Percentiles rank a stretch among this genome's conserved stretches.
phyloP scores from a whole-genome alignment of 2,329 filamentous ascomycete species.

The Botrytis deweyae region DNA sequence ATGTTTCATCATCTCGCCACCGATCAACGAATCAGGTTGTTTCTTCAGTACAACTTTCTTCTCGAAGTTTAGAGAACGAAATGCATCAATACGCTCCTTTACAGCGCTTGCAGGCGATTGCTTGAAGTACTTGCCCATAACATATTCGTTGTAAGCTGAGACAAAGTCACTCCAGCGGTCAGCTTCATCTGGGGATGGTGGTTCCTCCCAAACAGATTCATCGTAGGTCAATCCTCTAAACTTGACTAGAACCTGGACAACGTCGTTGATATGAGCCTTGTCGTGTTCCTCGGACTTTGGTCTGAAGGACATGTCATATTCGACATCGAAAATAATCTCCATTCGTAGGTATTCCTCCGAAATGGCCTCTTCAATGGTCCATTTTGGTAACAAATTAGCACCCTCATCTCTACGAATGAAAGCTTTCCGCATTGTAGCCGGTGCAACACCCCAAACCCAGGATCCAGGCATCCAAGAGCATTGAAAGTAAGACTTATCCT shows the following conservation, averaged over 20 bases:
- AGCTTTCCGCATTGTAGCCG: slow-evolving; percentile 63
- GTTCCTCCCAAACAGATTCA: slow-evolving; percentile 84
- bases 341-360: slow-evolving; percentile 82
- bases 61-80: slow-evolving; percentile 64
- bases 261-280: slow-evolving; percentile 66
- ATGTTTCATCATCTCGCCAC: slow-evolving; percentile 87
- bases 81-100: slow-evolving; percentile 65
- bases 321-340: slow-evolving; percentile 85
- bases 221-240: slow-evolving; percentile 92
- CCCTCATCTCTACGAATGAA: slow-evolving; percentile 71
- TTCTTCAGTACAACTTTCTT: slow-evolving; percentile 62
- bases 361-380: slow-evolving; percentile 74
- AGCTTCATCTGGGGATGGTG: slow-evolving; percentile 61
- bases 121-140: slow-evolving; percentile 72
- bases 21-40: slow-evolving; percentile 72
- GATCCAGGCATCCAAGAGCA: slow-evolving; percentile 84
- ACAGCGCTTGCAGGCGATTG: slow-evolving; percentile 58
- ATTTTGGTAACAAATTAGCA: slow-evolving; percentile 61
- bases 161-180: slow-evolving; percentile 78
- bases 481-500: slow-evolving; percentile 74
- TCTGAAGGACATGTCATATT: slow-evolving; percentile 56
- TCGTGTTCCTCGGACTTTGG: slow-evolving; percentile 66
- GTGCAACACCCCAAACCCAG: slow-evolving; percentile 78
- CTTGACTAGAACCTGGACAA: slow-evolving; percentile 78
- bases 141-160: slow-evolving; percentile 81